Evolutionary conservation across 2,329 filamentous ascomycete species (phyloP), one percentile per base, ranked within the genome.

Genomic region (Exserohilum turcica): DNA sequence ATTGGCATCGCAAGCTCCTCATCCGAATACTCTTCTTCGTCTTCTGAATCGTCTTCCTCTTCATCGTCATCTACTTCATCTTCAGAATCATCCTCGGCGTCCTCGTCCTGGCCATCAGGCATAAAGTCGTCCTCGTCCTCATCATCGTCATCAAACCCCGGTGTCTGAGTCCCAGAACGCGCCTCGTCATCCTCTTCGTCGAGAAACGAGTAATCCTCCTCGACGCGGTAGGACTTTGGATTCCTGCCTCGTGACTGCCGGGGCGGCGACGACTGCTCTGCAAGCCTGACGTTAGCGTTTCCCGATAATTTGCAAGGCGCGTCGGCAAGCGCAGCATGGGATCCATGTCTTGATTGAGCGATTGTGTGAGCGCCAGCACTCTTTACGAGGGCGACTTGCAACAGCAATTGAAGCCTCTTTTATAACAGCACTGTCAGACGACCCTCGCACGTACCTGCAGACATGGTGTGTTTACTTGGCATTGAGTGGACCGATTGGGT

Each of bases 31-130:
- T 63, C 63, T 10, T 56, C 61, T 1, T 54, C 65, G 6, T 53
- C 59, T 13, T 56, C 59, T 16, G 58, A 59, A 12, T 60, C 61
- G 8, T 67, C 67, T 37, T 75, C 68, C 47, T 76, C 73, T 21
- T 74, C 67, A 16, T 77, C 75, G 51, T 72, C 68, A 29, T 57
- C 59, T 12, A 60, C 54, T 10, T 65, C 62, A 3, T 65, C 63
- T 3, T 59, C 65, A 36, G 64, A 56, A 13, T 67, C 64, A 21
- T 67, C 65, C 24, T 66, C 64, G 9, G 51, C 57, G 24, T 65
- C 68, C 15, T 66, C 61, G 51, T 70, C 58, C 52, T 64, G 57
- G 3, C 52, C 56, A 29, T 63, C 63, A 2, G 63, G 65, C 53
- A 64, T 60, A 35, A 70, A 70, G 15, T 64, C 63, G 21, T 70